phyloP scores from a whole-genome alignment of 2,329 filamentous ascomycete genomes.

The Paecilomyces sp. region DNA sequence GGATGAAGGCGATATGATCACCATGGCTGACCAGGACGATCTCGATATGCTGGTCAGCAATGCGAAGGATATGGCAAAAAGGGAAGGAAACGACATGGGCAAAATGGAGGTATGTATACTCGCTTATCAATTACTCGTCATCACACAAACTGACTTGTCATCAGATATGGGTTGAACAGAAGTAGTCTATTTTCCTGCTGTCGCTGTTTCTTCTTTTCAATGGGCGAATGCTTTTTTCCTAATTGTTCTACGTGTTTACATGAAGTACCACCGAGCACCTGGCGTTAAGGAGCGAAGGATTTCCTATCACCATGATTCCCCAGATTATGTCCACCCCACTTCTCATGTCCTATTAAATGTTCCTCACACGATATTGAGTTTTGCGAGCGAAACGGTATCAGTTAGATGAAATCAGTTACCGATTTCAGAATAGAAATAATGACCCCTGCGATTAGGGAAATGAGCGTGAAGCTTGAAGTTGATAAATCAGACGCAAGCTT shows the following conservation, averaged over 20 bases:
- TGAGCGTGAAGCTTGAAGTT: neutral
- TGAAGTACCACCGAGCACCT: slow-evolving; percentile 4
- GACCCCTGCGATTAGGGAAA: neutral
- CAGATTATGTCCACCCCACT: neutral
- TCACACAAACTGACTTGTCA: neutral
- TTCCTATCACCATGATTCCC: neutral
- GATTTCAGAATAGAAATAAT: neutral
- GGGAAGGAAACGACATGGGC: slow-evolving; percentile 71
- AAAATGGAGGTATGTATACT: slow-evolving; percentile 85
- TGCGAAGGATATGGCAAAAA: slow-evolving; percentile 61
- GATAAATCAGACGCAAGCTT: too few species aligned
- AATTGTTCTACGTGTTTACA: neutral
- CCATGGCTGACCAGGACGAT: slow-evolving; percentile 94
- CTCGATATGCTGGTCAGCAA: slow-evolving; percentile 75
- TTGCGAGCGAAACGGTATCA: neutral
- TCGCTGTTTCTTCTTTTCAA: neutral
- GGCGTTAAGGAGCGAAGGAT: neutral
- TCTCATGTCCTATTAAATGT: neutral
- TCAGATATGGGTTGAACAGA: slow-evolving; percentile 15
- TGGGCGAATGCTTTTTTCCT: neutral
- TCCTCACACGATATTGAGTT: neutral
- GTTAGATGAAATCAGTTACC: neutral
- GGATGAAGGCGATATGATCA: slow-evolving; percentile 91
- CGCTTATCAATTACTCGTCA: neutral
- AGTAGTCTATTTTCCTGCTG: neutral